A percentile compares a stretch with the other conserved stretches of the same genome.
phyloP scores from a whole-genome alignment of 768 basidiomycete species.

The Asterophora lycoperdoides region DNA sequence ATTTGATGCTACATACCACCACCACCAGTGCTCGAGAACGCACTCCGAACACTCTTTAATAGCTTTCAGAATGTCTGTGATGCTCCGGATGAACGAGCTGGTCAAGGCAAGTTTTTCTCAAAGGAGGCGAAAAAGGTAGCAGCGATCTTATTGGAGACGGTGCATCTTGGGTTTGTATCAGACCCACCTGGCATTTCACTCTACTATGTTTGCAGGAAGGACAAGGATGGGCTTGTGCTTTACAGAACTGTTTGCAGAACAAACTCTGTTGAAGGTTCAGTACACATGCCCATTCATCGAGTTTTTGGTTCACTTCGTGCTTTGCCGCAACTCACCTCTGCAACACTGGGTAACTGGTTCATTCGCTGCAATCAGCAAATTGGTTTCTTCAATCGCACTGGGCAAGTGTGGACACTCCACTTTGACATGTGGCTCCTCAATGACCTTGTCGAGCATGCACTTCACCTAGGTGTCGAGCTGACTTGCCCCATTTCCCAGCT shows the following conservation, averaged over 20 bases:
- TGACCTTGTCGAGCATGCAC: neutral
- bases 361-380: neutral
- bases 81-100: neutral
- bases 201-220: neutral
- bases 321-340: neutral
- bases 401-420: neutral
- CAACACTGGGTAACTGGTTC: neutral
- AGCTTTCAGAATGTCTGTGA: neutral
- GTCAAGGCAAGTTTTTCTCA: neutral
- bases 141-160: neutral
- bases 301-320: slow-evolving; percentile 4
- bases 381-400: slow-evolving; percentile 3
- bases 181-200: neutral
- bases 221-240: neutral
- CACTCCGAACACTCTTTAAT: neutral
- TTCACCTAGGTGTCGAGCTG: neutral
- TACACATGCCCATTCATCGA: neutral
- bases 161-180: neutral
- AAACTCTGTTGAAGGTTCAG: neutral
- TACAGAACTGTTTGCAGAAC: neutral
- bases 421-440: neutral
- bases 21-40: neutral
- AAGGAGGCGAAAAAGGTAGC: neutral
- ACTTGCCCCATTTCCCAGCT: neutral
- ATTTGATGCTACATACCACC: neutral